Evolutionary conservation across 306 rosid genomes (phyloP), one percentile per base, ranked within the genome.

Genomic region (Senna tora): DNA sequence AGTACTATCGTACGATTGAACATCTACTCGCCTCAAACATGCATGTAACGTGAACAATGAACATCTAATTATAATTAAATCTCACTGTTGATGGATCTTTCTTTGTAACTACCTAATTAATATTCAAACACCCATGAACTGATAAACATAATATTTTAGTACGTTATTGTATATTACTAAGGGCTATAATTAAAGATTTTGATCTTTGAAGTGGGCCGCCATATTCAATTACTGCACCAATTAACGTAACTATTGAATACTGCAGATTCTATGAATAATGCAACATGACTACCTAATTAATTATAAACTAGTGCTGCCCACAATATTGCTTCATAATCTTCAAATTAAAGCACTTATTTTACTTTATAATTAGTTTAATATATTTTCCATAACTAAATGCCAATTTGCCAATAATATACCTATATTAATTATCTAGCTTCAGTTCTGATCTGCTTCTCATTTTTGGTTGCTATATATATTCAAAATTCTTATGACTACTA

Each of bases 241-340:
- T 49, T 64, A 10, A 45, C 6, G 6, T 33, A 33, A 33, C 25
- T 38, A 51, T 28, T 38, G 51, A n/a, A n/a, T n/a, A n/a, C n/a
- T n/a, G n/a, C n/a, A 67, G 71, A 82, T 77, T 69, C 55, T 77
- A 10, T 50, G 82, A n/a, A n/a, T n/a, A 74, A 10, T 69, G 76
- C 33, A 75, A 69, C 75, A 69, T 63, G 16, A 69, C 72, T 69
- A 77, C 55, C 39, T 7, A 36, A 4, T 36, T 4, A 33, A 3
- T 33, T 2, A 15, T 73, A 64, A 72, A 65, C 62, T 45, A 67
- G 62, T 34, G 64, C 54, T 20, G 58, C 62, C 62, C 56, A 47
- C 34, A 41, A 61, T 36, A 58, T 15, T 45, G 67, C 55, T 60
- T 16, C 56, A 6, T 43, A 43, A 15, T 5, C n/a, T 59, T 30